phyloP scores from a whole-genome alignment of 1,139 yeast species.

The Saccharomyces hybrid region DNA sequence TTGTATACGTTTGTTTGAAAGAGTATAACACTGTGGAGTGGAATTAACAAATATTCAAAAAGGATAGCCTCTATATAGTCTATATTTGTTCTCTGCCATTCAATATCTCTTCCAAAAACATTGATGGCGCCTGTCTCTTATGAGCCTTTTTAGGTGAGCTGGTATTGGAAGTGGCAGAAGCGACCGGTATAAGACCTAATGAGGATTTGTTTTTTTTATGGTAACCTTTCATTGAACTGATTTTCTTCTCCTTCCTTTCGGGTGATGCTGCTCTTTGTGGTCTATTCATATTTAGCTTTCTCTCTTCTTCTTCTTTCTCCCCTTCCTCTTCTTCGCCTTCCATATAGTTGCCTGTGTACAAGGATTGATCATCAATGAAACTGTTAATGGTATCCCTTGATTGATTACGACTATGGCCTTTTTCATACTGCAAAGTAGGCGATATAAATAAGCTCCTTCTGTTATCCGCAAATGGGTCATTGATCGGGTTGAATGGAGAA shows the following conservation, averaged over 20 bases:
- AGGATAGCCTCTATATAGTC: not conserved
- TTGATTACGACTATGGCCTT: slow-evolving; percentile 1
- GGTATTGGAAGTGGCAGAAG: slow-evolving; percentile 3
- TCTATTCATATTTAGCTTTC: slow-evolving; percentile 8
- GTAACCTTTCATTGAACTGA: slow-evolving; percentile 12
- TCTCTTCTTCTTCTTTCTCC: not conserved
- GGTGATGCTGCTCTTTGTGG: slow-evolving; percentile 29
- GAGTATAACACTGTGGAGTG: no score
- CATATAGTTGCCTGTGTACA: not conserved
- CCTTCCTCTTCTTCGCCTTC: not conserved
- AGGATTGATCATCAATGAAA: not conserved
- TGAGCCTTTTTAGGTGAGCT: slow-evolving; percentile 3
- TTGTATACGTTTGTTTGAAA: no score
- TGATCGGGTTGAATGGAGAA: slow-evolving; percentile 12
- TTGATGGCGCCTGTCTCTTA: slow-evolving; percentile 42
- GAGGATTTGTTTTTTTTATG: slow-evolving; percentile 22
- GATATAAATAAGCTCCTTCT: slow-evolving; percentile 53
- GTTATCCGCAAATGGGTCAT: slow-evolving; percentile 13
- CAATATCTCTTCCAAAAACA: slow-evolving; percentile 51
- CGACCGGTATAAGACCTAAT: slow-evolving; percentile 10
- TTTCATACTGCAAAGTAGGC: slow-evolving; percentile 51
- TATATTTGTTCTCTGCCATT: slow-evolving; percentile 28
- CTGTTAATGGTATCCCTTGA: slow-evolving; percentile 8
- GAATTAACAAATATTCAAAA: not conserved
- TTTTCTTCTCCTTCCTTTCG: slow-evolving; percentile 20